These are phyloP conservation scores for Plicaturopsis crispa DNA, from an alignment of 768 basidiomycete species.

Conservation along the genomic window DNA sequence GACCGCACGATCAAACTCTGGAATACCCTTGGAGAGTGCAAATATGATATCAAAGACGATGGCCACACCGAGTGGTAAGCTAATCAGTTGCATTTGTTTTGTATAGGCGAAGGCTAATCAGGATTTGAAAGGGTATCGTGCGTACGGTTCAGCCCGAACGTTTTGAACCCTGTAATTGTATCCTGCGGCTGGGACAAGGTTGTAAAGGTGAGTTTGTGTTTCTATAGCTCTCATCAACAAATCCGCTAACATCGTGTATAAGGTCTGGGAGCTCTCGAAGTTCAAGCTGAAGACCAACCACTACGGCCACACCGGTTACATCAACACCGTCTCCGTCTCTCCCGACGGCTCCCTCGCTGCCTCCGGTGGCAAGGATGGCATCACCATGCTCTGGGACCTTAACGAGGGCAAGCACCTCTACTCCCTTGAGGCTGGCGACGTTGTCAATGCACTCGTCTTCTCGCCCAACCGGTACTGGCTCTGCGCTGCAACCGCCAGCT, in stretches of 20 bases:
- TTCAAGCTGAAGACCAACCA: slow-evolving; percentile 99
- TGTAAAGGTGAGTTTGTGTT: slow-evolving; percentile 73
- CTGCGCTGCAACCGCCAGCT: slow-evolving; percentile 94
- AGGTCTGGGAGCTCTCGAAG: slow-evolving; percentile 99
- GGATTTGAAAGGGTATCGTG: slow-evolving; percentile 86
- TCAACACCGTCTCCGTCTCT: slow-evolving; percentile 97
- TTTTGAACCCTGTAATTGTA: slow-evolving; percentile 95
- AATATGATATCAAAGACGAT: slow-evolving; percentile 99
- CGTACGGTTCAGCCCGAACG: slow-evolving; percentile 98
- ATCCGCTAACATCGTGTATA: slow-evolving; percentile 37
- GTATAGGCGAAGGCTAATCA: background rate
- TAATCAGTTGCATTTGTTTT: background rate
- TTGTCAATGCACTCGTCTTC: slow-evolving; percentile 99
- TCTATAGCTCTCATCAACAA: slow-evolving; percentile 71
- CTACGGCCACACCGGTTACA: slow-evolving; percentile 98
- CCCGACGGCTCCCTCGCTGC: slow-evolving; percentile 98
- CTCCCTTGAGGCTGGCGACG: slow-evolving; percentile 96
- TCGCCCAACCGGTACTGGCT: slow-evolving; percentile 99
- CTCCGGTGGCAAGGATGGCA: slow-evolving; percentile 98
- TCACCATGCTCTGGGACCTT: slow-evolving; percentile 99
- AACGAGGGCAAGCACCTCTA: slow-evolving; percentile 99
- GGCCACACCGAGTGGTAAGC: slow-evolving; percentile 91
- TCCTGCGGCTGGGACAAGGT: slow-evolving; percentile 99
- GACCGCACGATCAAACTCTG: slow-evolving; percentile 98
- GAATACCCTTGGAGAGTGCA: slow-evolving; percentile 99